Conservation (phyloP, 2,329 filamentous ascomycete species). For the Sclerotinia minor region DNA sequence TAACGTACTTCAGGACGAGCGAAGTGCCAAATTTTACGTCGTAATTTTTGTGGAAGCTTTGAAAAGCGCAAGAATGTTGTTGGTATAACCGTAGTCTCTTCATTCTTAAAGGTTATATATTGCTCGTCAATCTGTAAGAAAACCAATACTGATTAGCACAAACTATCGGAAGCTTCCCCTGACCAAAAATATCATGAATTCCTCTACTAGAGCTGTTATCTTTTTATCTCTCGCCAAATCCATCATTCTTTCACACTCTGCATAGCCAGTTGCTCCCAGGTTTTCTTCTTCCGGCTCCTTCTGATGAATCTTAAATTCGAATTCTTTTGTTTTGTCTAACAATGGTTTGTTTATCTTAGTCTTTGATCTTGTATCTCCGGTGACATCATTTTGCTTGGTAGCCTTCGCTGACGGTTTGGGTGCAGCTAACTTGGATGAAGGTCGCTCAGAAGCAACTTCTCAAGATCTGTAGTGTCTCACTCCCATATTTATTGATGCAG, state of each 20-base stretch:
- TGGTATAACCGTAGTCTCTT: neutral
- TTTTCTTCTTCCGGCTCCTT: neutral
- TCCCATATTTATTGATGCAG: neutral
- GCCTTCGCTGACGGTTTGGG: neutral
- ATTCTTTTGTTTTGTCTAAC: neutral
- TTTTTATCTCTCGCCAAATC: neutral
- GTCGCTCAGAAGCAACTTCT: neutral
- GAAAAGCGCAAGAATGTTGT: neutral
- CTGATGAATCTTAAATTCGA: neutral
- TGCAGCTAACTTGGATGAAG: neutral
- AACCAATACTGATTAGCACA: no score
- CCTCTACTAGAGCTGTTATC: no score
- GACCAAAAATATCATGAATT: no score
- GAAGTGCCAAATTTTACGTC: neutral
- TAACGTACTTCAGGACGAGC: constrained; percentile 8
- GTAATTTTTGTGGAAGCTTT: neutral
- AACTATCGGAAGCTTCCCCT: no score
- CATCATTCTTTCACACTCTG: neutral
- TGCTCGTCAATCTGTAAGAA: neutral
- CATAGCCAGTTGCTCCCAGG: neutral
- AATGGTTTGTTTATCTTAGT: no score
- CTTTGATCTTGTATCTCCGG: no score
- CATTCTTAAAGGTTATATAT: neutral
- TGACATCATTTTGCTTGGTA: no score
- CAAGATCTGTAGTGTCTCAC: neutral